Base-by-base conservation (phyloP, 345 rosid genomes). In the Gossypioides kirkii region DNA sequence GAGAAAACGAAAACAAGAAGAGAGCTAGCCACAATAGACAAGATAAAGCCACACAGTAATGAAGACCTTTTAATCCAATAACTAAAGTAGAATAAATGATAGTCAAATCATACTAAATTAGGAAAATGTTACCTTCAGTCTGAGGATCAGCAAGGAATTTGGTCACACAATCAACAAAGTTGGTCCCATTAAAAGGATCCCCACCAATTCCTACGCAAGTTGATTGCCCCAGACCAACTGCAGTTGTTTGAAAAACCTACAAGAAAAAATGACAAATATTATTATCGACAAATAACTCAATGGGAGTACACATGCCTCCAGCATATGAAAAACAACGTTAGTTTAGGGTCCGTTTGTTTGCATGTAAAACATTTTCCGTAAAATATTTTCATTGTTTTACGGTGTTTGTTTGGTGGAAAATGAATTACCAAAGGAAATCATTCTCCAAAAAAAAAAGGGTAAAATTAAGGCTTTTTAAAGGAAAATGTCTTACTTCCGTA, bases 211-310 rank as follows among this genome's bases (percentile, higher is more conserved):
- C 94, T 13, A 90, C 94, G 72, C 92, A 90, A 36, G 92, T 90
- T 46, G 94, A 90, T 74, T 95, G 98, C 70, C 99, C 99, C 61
- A 95, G 88, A 75, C 98, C 98, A 71, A 95, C 98, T 50, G 86
- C 89, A 70, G 94, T 92, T 75, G 99, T 95, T 92, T 95, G 98
- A 78, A 92, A 95, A 78, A 95, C 99, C 99, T 95, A 78, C 72
- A 14, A 49, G 53, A 66, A 26, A 60, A 22, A 68, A 32, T 20
- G 14, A 46, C 26, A 72, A 50, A 28, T 53, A 52, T 1, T 22
- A 8, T 42, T 45, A 46, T 46, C 11, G 17, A 60, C n/a, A 60
- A 45, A 16, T 6, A 60, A 61, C 28, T 10, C 23, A 23, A 59
- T 0, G n/a, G 10, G 65, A 45, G 36, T 59, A 46, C 8, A 12